Base-by-base conservation (phyloP, 129 eudicot species). In the Deinandra increscens region DNA sequence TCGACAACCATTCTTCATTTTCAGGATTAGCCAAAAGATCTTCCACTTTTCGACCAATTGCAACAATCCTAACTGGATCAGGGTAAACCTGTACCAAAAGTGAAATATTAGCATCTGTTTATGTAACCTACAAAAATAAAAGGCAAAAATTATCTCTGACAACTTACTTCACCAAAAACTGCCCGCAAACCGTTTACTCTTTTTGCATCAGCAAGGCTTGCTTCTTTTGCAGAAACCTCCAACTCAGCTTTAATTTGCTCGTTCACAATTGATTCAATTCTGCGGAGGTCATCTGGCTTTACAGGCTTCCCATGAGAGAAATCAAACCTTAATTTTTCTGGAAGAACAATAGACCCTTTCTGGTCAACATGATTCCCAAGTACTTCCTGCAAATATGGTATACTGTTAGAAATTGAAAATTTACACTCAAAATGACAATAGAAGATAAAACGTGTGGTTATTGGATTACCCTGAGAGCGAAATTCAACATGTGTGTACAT, bases 291-390 rank as follows among this genome's bases (percentile, higher is more conserved):
- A 23, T 93, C 97, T 7, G 90, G 86, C 68, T 85, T 85, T 60
- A 93, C 97, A 48, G 97, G 98, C 79, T 93, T 93, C 65, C 98
- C 93, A 64, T 93, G 98, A 37, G 98, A 93, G 75, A 93, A 93
- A 72, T 93, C 98, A 72, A 71, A 93, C 87, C 97, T 87, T 76
- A 93, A 73, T 80, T 93, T 93, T 60, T 93, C 98, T 42, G 98
- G 95, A 83, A 93, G 98, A 68, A 93, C 98, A 71, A 93, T 89
- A 19, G 98, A 93, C 68, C 98, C 98, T 79, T 93, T 93, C 81
- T 93, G 98, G 80, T 93, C 97, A 66, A 93, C 85, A 80, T 93
- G 98, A 71, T 65, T 80, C 37, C 98, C 98, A 51, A 89, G 97
- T 43, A 93, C 97, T 82, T 93, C 91, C 98, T 93, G 87, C 74